Percentiles rank a stretch among this genome's conserved stretches.
These are phyloP conservation scores for Colletotrichum gloeosporioides DNA, from an alignment of 2,329 filamentous ascomycete species.

Conservation along the genomic window DNA sequence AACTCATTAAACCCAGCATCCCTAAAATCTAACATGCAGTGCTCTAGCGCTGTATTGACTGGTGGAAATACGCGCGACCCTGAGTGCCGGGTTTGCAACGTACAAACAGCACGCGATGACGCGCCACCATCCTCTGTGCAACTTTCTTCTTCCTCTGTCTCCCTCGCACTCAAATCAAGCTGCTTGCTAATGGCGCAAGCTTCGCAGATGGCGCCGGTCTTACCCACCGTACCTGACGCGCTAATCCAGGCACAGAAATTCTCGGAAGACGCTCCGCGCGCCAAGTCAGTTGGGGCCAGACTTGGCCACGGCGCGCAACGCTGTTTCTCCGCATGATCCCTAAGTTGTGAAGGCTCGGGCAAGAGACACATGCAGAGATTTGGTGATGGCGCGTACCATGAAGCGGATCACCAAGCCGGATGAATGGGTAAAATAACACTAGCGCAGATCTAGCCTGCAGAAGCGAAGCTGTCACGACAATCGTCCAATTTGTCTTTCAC, in stretches of 20 bases:
- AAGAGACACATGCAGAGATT: background rate
- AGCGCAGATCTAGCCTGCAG: background rate
- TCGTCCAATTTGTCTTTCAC: background rate
- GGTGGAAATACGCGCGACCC: background rate
- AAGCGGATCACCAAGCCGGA: background rate
- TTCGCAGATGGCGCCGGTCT: background rate
- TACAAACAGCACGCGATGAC: background rate
- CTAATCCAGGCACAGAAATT: slow-evolving; percentile 17
- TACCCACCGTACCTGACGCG: background rate
- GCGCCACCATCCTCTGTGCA: background rate
- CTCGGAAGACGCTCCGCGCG: slow-evolving; percentile 10
- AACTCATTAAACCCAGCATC: background rate
- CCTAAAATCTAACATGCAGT: background rate
- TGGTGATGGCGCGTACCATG: background rate
- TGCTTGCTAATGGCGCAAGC: background rate
- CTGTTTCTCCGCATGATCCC: background rate
- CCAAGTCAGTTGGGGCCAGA: background rate
- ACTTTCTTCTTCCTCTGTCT: background rate
- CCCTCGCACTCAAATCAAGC: background rate
- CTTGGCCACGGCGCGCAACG: background rate
- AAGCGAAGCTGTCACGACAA: background rate
- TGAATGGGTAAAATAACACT: background rate
- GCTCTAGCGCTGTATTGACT: background rate
- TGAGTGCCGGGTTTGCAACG: background rate
- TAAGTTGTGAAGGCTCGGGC: too few species aligned